phyloP scores from a whole-genome alignment of 2,329 filamentous ascomycete genomes.

The Neoscytalidium dimidiatum region DNA sequence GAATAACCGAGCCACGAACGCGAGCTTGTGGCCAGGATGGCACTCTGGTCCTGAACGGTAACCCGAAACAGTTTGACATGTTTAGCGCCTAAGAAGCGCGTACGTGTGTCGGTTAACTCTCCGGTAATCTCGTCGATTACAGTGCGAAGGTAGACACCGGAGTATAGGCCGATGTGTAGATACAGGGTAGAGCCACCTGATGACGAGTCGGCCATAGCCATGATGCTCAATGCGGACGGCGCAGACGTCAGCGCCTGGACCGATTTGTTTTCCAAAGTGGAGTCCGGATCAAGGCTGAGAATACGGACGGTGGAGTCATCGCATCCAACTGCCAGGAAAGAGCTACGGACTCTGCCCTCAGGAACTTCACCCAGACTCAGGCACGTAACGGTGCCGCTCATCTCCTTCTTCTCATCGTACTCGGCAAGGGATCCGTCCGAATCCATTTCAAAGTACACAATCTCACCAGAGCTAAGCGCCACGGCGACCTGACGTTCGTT shows the following conservation, averaged over 20 bases:
- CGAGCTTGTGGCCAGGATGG: slow-evolving; percentile 86
- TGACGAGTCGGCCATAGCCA: slow-evolving; percentile 92
- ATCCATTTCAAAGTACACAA: slow-evolving; percentile 98
- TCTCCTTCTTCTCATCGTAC: slow-evolving; percentile 89
- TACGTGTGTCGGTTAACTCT: slow-evolving; percentile 90
- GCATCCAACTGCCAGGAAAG: slow-evolving; percentile 93
- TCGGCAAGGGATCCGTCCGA: slow-evolving; percentile 86
- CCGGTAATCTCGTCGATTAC: slow-evolving; percentile 94
- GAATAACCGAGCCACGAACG: slow-evolving; percentile 96
- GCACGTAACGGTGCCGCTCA: slow-evolving; percentile 93
- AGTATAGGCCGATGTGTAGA: slow-evolving; percentile 92
- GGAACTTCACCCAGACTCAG: slow-evolving; percentile 93
- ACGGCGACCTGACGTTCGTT: slow-evolving; percentile 93
- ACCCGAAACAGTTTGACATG: slow-evolving; percentile 88
- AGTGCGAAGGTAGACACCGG: slow-evolving; percentile 92
- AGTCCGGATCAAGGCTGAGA: slow-evolving; percentile 84
- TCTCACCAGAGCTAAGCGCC: slow-evolving; percentile 91
- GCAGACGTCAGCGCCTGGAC: slow-evolving; percentile 91
- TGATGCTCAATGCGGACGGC: slow-evolving; percentile 85
- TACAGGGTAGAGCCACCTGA: slow-evolving; percentile 87
- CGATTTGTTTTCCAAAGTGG: slow-evolving; percentile 88
- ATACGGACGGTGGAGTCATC: slow-evolving; percentile 96
- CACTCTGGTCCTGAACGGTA: slow-evolving; percentile 80
- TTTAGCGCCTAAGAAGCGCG: slow-evolving; percentile 90
- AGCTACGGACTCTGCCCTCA: slow-evolving; percentile 83